phyloP scores from a whole-genome alignment of 768 basidiomycete genomes.

The Boletus tylopilopsis region DNA sequence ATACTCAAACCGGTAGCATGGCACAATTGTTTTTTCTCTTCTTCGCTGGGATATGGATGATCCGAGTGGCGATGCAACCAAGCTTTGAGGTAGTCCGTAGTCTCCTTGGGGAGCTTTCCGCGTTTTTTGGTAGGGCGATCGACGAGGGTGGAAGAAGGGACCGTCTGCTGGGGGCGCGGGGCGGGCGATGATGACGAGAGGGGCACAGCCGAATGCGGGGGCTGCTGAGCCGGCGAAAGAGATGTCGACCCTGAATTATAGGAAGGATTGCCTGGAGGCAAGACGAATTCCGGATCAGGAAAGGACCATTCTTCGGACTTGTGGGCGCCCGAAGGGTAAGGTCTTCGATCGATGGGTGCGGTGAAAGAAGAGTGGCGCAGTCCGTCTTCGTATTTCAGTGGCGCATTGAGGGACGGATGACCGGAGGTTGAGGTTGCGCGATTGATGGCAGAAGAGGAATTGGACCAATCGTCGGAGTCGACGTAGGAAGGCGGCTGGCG shows the following conservation, averaged over 20 bases:
- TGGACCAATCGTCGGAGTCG: constrained; percentile 54
- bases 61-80: constrained; percentile 88
- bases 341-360: constrained; percentile 48
- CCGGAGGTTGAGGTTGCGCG: constrained; percentile 68
- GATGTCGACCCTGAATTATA: constrained; percentile 32
- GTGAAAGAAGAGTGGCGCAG: constrained; percentile 67
- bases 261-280: constrained; percentile 28
- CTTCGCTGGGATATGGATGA: constrained; percentile 86
- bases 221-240: constrained; percentile 40
- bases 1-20: constrained; percentile 83
- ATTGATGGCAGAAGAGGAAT: constrained; percentile 52
- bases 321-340: constrained; percentile 38
- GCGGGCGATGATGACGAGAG: constrained; percentile 40
- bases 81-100: constrained; percentile 83
- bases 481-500: constrained; percentile 40
- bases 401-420: constrained; percentile 46
- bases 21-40: constrained; percentile 88
- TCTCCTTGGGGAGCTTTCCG: constrained; percentile 87
- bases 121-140: constrained; percentile 79
- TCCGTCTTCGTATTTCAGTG: constrained; percentile 67
- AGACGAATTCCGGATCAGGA: constrained; percentile 55
- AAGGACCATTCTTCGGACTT: constrained; percentile 75
- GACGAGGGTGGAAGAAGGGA: constrained; percentile 56
- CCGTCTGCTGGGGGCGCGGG: constrained; percentile 50
- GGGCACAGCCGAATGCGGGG: constrained; percentile 30